Evolutionary conservation across 2,329 filamentous ascomycete species (phyloP).

Genomic region (Aspergillus versicolor): DNA sequence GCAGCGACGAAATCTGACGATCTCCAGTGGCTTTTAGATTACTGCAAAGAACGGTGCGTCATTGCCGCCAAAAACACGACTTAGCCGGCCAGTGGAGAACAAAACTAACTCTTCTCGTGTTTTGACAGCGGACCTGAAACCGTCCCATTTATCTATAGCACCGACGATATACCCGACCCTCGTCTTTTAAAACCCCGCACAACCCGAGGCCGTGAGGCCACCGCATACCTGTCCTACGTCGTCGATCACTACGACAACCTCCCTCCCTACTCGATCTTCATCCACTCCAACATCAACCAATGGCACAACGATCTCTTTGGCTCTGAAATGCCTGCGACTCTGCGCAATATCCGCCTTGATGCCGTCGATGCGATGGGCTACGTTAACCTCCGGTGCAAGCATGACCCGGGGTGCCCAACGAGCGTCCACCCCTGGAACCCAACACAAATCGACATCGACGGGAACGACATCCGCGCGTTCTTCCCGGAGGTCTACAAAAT

Average conservation of each 20-base stretch:
- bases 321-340: conserved; percentile 24
- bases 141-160: conserved; percentile 29
- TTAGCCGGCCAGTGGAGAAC: not conserved
- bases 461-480: conserved; percentile 25
- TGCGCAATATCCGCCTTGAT: conserved; percentile 34
- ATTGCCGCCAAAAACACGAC: not conserved
- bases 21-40: conserved; percentile 21
- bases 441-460: conserved; percentile 22
- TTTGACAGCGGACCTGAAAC: conserved; percentile 10
- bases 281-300: conserved; percentile 57
- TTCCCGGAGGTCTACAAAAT: conserved; percentile 27
- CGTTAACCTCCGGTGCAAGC: conserved; percentile 40
- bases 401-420: conserved; percentile 38
- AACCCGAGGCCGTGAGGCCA: conserved; percentile 59
- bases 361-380: conserved; percentile 40
- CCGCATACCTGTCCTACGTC: conserved; percentile 52
- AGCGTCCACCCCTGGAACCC: conserved; percentile 34
- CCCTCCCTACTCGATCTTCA: conserved; percentile 60
- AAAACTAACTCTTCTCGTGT: not conserved
- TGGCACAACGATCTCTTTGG: conserved; percentile 58
- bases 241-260: conserved; percentile 49
- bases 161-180: conserved; percentile 24
- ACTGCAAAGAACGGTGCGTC: conserved; percentile 21
- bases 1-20: conserved; percentile 21
- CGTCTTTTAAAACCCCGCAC: conserved; percentile 26